Evolutionary conservation across 768 basidiomycete species (phyloP).

Genomic region (Termitomyces sp.): DNA sequence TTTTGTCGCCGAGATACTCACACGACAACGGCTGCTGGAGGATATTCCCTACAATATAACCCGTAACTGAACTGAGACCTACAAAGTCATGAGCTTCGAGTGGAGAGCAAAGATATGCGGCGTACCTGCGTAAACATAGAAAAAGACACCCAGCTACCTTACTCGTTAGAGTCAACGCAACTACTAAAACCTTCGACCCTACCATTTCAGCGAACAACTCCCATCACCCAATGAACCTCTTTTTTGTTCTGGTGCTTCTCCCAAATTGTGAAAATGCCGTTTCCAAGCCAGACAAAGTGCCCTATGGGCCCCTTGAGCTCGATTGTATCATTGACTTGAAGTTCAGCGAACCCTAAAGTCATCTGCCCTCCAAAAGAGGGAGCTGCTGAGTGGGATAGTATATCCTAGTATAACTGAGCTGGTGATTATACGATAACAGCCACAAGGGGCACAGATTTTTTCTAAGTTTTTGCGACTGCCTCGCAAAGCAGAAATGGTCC

Average conservation of each 20-base stretch:
- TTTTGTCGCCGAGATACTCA: constrained; percentile 22
- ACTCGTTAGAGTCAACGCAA: not conserved
- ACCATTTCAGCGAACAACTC: constrained; percentile 49
- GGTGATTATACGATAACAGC: not conserved
- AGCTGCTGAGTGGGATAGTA: constrained; percentile 33
- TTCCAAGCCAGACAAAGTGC: constrained; percentile 46
- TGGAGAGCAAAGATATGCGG: not conserved
- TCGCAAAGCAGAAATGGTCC: no score
- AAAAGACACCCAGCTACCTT: constrained; percentile 44
- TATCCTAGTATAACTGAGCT: constrained; percentile 23
- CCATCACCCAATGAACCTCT: constrained; percentile 43
- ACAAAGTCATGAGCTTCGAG: not conserved
- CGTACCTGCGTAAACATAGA: constrained; percentile 50
- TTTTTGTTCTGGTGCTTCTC: constrained; percentile 39
- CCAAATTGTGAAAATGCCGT: constrained; percentile 40
- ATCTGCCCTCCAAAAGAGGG: constrained; percentile 37
- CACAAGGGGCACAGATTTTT: no score
- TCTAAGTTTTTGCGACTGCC: no score
- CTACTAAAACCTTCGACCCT: not conserved
- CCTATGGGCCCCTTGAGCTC: constrained; percentile 61
- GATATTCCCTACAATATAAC: constrained; percentile 42
- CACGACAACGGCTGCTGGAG: constrained; percentile 39
- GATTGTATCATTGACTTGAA: constrained; percentile 41
- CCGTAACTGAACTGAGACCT: constrained; percentile 55
- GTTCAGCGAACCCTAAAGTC: constrained; percentile 30